Percentiles rank a stretch among this genome's conserved stretches.
These are phyloP conservation scores for Diutina ranongensis DNA, from an alignment of 1,139 yeast species.

Conservation along the genomic window DNA sequence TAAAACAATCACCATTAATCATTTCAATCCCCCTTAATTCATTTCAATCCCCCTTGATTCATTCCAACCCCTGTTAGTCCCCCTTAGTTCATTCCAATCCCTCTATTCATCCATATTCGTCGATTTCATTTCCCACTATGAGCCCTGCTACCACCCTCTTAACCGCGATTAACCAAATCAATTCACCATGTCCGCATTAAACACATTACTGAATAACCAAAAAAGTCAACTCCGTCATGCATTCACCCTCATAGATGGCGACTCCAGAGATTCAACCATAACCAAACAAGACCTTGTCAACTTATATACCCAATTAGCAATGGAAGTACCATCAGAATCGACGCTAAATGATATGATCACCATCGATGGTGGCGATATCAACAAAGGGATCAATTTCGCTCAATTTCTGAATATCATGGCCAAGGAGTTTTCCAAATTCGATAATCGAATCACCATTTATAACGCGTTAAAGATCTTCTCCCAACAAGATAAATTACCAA, in stretches of 20 bases:
- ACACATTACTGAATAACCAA: slow-evolving; percentile 29
- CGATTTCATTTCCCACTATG: too few species aligned
- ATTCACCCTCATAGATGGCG: slow-evolving; percentile 67
- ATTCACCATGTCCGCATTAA: slow-evolving; percentile 21
- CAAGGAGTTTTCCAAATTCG: slow-evolving; percentile 41
- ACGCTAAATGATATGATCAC: slow-evolving; percentile 41
- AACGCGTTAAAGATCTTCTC: slow-evolving; percentile 52
- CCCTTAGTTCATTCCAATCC: too few species aligned
- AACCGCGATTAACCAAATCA: neutral
- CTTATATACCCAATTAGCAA: slow-evolving; percentile 40
- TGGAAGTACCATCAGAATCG: slow-evolving; percentile 26
- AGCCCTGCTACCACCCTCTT: too few species aligned
- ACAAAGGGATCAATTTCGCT: slow-evolving; percentile 51
- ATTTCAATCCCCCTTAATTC: too few species aligned
- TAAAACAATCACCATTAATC: too few species aligned
- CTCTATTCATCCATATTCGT: too few species aligned
- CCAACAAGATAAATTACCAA: slow-evolving; percentile 12
- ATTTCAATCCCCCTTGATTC: too few species aligned
- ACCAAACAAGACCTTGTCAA: slow-evolving; percentile 46
- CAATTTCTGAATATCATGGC: slow-evolving; percentile 63
- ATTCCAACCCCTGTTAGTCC: too few species aligned
- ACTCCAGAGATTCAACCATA: slow-evolving; percentile 59
- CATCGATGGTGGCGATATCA: slow-evolving; percentile 9
- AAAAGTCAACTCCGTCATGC: slow-evolving; percentile 35
- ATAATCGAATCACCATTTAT: slow-evolving; percentile 47